Evolutionary conservation across 2,329 filamentous ascomycete genomes (phyloP), one percentile per base, ranked within the genome.

Genomic region (Microcyclospora tardicrescens): DNA sequence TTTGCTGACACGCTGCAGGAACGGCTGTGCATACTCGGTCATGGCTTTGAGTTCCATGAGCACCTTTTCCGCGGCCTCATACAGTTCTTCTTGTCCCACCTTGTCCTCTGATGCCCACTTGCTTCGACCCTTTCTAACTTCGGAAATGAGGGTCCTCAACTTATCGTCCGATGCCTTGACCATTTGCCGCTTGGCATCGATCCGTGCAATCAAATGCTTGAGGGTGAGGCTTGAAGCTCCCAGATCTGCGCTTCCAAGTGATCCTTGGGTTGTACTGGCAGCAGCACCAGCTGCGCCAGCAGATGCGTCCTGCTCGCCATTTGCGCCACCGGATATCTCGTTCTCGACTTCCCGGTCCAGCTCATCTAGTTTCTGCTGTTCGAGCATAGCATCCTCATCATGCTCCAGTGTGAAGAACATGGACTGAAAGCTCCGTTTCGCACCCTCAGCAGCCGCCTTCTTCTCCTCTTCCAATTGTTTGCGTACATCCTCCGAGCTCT

Each of bases 51-150:
- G 76, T 60, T 96, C 89, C 55, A 87, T 93, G 54, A 98, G 71
- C 37, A 98, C 91, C 65, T 96, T 96, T 60, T 98, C 91, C 11
- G 91, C 72, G 10, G 91, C 85, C 65, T 98, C 91, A 58, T 98
- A 98, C 5, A 98, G 71, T 62, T 98, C 91, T 61, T 98, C 91
- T 62, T 98, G 91, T 43, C 91, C 89, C 44, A 98, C 81, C 50
- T 93, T 91, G 52, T 98, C 91, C 61, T 96, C 91, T 59, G 83
- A 96, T 3, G 91, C 89, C 91, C 91, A 98, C 64, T 98, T 98
- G 62, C 89, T 96, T 53, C 91, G 74, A 52, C 96, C 96, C 62
- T 96, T 98, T 47, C 91, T 77, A 13, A 98, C 91, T 61, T 98
- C 91, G 53, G 91, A 95, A 74, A 98, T 94, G 42, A 98, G 67